These are phyloP conservation scores for Epichloe sp. DNA, from an alignment of 2,329 filamentous ascomycete species.

Conservation along the genomic window DNA sequence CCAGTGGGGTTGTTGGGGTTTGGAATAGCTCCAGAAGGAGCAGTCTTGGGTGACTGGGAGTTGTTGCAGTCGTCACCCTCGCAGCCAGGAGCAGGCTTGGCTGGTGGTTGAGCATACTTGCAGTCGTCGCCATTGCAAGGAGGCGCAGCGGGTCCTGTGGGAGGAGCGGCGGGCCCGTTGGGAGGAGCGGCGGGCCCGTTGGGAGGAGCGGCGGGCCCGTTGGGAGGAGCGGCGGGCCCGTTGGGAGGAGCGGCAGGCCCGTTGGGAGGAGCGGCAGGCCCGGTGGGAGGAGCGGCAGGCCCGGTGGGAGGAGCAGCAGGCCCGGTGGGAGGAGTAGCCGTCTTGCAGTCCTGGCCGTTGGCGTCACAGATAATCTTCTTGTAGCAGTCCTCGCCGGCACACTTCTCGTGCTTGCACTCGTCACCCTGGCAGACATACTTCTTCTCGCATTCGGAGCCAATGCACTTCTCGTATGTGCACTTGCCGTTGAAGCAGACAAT, in stretches of 20 bases:
- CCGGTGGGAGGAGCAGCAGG: background rate
- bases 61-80: background rate
- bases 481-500: conserved; percentile 20
- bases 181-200: too few species aligned
- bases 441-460: conserved; percentile 18
- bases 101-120: background rate
- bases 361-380: conserved; percentile 15
- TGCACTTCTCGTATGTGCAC: conserved; percentile 17
- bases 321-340: conserved; percentile 6
- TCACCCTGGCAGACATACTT: conserved; percentile 20
- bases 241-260: conserved; percentile 1
- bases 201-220: too few species aligned
- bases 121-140: conserved; percentile 5
- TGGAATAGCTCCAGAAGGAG: background rate
- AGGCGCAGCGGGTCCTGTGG: background rate
- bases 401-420: conserved; percentile 18
- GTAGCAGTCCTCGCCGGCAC: conserved; percentile 18
- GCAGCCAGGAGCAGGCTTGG: background rate
- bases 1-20: background rate
- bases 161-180: too few species aligned
- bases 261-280: background rate
- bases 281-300: background rate
- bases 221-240: background rate
- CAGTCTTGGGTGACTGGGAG: background rate
- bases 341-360: conserved; percentile 9